Base-by-base conservation (phyloP, 768 basidiomycete species). In the Tricholoma saponaceum region DNA sequence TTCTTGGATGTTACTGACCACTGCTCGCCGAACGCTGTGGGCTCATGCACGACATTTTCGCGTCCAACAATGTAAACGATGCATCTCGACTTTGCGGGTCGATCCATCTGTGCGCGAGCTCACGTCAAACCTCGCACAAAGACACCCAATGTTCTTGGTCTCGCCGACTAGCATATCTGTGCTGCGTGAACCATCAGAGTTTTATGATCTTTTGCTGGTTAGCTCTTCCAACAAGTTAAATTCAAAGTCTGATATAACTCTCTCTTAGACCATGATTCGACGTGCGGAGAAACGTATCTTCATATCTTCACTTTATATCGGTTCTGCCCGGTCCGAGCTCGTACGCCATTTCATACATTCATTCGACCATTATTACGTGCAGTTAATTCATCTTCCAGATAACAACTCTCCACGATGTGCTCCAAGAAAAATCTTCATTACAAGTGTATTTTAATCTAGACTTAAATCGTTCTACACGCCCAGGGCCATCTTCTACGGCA, bases 291-390 rank as follows among this genome's bases (percentile, higher is more conserved):
- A 76, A 51, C 83, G 95, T 56, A 84, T 99, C 64, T 91, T 95
- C 66, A 79, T 99, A 26, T 97, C 96, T 0, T 92, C 92, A 0
- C 74, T 97, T 10, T 97, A 97, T 69, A 85, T 97, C 54, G 93
- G 93, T 12, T 80, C 85, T 10, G 80, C 85, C 52, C 93, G 97
- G 69, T 73, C 74, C 8, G 83, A 90, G 59, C 79, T 99, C 62
- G 96, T 95, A 56, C 63, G 89, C 77, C 51, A 30, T n/a, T 3
- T 25, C 30, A 10, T 25, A 50, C 50, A 54, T 43, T 37, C 3
- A 13, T 28, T 33, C n/a, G n/a, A n/a, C n/a, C n/a, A n/a, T n/a
- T 16, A n/a, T 51, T 30, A 14, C 23, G 25, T 50, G 37, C 58
- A 7, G 55, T 22, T n/a, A 2, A 52, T 20, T 10, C 44, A 4